Conservation (phyloP, 306 rosid species). For the Gastrolobium bilobum region DNA sequence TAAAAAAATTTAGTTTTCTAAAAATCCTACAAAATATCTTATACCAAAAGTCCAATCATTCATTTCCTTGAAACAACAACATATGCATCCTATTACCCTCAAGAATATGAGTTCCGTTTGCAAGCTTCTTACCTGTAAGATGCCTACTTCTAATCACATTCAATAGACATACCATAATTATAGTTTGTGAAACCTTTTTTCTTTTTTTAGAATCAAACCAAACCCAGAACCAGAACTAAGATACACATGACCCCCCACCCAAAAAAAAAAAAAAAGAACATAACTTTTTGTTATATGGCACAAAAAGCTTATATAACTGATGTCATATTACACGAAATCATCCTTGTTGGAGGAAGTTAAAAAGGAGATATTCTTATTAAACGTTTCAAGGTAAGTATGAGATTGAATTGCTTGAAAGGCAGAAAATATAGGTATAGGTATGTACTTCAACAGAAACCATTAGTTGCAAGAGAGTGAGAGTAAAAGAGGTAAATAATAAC, state of each 20-base stretch:
- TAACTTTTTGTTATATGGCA: background rate
- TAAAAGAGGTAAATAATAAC: background rate
- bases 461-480: constrained; percentile 39
- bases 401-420: constrained; percentile 29
- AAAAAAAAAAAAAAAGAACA: background rate
- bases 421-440: constrained; percentile 25
- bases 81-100: background rate
- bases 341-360: background rate
- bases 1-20: too few relatives aligned
- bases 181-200: background rate
- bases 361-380: background rate
- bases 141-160: background rate
- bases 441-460: constrained; percentile 58
- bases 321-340: background rate
- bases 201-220: background rate
- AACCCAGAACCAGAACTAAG: background rate
- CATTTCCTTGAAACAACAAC: background rate
- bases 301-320: background rate
- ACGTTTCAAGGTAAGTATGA: constrained; percentile 29
- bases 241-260: background rate
- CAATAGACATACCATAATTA: background rate
- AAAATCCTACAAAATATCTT: too few relatives aligned
- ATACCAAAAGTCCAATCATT: too few relatives aligned
- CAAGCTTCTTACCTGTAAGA: background rate
- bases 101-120: background rate